These are phyloP conservation scores for Irpex rosettiformis DNA, from an alignment of 1,284 basidiomycete species.

Conservation along the genomic window DNA sequence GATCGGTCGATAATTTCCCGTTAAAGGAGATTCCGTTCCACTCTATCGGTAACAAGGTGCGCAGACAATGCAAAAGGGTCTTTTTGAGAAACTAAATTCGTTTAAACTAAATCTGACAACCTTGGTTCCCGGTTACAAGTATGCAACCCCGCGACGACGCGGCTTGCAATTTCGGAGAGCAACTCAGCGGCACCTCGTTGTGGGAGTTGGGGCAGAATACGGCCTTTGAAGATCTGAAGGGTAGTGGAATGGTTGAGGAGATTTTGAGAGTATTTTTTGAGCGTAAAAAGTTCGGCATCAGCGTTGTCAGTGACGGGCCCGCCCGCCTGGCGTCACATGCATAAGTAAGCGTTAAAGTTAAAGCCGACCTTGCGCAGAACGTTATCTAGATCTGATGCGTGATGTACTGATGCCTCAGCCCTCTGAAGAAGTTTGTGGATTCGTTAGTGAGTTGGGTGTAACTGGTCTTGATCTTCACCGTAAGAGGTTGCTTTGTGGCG, in stretches of 20 bases:
- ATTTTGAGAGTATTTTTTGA: neutral
- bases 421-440: neutral
- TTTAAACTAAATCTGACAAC: neutral
- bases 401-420: neutral
- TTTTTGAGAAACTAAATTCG: neutral
- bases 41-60: neutral
- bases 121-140: neutral
- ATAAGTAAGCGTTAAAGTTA: constrained; percentile 6
- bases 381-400: constrained; percentile 27
- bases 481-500: no score
- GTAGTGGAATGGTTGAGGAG: no score
- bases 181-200: neutral
- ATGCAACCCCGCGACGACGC: neutral
- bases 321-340: neutral
- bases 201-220: neutral
- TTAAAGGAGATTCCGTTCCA: constrained; percentile 1
- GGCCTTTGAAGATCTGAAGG: neutral
- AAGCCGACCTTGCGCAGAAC: constrained; percentile 22
- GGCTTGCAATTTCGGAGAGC: neutral
- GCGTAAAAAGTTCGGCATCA: neutral
- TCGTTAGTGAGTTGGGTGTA: neutral
- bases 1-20: neutral
- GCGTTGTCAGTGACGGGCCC: neutral
- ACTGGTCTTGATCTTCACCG: neutral
- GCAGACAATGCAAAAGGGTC: neutral